A percentile compares a stretch with the other conserved stretches of the same genome.
Conservation (phyloP, 257 asterid genomes). For the Nicotiana noctiflora region DNA sequence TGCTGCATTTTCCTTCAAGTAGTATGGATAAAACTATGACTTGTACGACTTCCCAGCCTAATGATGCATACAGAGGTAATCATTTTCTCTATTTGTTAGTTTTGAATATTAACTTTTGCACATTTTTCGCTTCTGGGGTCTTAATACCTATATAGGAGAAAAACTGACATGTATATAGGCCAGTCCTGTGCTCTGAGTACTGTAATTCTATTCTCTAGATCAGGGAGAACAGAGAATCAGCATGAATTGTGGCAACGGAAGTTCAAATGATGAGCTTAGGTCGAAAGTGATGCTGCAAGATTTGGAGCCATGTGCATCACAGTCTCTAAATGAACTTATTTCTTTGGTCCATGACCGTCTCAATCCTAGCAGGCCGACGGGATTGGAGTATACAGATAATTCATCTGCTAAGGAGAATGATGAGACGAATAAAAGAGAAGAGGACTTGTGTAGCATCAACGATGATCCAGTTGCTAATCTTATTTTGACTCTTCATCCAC, state of each 20-base stretch:
- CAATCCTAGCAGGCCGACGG: conserved; percentile 36
- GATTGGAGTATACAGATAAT: conserved; percentile 25
- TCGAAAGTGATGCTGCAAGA: conserved; percentile 40
- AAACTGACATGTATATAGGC: background rate
- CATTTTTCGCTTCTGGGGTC: conserved; percentile 7
- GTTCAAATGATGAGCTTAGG: conserved; percentile 28
- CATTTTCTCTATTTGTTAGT: conserved; percentile 6
- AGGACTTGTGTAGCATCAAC: conserved; percentile 35
- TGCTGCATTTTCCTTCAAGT: conserved; percentile 46
- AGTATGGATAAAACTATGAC: conserved; percentile 19
- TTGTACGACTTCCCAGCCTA: conserved; percentile 28
- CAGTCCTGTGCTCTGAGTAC: conserved; percentile 4
- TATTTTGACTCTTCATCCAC: conserved; percentile 70
- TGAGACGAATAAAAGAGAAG: conserved; percentile 24
- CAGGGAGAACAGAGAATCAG: conserved; percentile 20
- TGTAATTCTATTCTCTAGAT: conserved; percentile 27
- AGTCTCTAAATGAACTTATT: conserved; percentile 64
- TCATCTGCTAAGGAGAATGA: conserved; percentile 28
- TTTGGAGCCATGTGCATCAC: conserved; percentile 50
- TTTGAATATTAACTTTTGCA: background rate
- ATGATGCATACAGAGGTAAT: conserved; percentile 27
- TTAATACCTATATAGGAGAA: background rate
- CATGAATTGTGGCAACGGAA: conserved; percentile 22
- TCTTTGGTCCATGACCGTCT: conserved; percentile 59
- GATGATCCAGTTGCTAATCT: conserved; percentile 69